Conservation (phyloP, 495 filamentous ascomycete genomes). For the Penicillium canescens region DNA sequence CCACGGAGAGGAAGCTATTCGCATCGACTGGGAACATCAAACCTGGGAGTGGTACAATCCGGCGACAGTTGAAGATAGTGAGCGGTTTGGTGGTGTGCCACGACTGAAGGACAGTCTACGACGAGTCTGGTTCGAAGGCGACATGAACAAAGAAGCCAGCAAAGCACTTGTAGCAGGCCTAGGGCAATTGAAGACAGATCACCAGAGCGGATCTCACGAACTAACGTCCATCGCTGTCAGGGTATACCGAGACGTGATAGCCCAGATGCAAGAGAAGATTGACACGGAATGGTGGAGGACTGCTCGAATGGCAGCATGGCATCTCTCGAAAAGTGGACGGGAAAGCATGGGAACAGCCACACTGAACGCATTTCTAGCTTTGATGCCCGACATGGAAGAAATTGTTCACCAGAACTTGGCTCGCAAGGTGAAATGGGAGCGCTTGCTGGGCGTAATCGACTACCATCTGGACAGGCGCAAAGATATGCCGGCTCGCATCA, state of each 20-base stretch:
- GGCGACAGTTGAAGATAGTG: constrained; percentile 34
- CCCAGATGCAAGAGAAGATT: constrained; percentile 18
- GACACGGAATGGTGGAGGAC: constrained; percentile 50
- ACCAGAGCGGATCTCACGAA: constrained; percentile 57
- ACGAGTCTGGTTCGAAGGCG: constrained; percentile 56
- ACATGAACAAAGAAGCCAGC: constrained; percentile 40
- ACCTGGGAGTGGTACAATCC: constrained; percentile 58
- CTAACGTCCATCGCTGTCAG: constrained; percentile 51
- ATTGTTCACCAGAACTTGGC: constrained; percentile 12
- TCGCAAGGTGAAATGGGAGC: constrained; percentile 25
- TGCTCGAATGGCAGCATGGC: constrained; percentile 60
- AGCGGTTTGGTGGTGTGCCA: constrained; percentile 52
- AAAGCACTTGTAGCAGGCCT: constrained; percentile 46
- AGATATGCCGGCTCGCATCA: constrained; percentile 24
- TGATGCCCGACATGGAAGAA: constrained; percentile 40
- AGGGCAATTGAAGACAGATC: constrained; percentile 47
- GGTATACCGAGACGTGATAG: constrained; percentile 44
- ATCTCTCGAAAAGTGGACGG: constrained; percentile 61
- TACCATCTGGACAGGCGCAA: constrained; percentile 31
- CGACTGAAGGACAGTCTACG: constrained; percentile 54
- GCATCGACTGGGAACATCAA: constrained; percentile 65
- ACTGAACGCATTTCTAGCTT: constrained; percentile 46
- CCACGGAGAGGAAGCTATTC: constrained; percentile 42
- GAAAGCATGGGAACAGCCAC: constrained; percentile 66
- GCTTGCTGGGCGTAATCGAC: constrained; percentile 29